phyloP scores from a whole-genome alignment of 2,329 filamentous ascomycete species.

The Aureobasidium musti region DNA sequence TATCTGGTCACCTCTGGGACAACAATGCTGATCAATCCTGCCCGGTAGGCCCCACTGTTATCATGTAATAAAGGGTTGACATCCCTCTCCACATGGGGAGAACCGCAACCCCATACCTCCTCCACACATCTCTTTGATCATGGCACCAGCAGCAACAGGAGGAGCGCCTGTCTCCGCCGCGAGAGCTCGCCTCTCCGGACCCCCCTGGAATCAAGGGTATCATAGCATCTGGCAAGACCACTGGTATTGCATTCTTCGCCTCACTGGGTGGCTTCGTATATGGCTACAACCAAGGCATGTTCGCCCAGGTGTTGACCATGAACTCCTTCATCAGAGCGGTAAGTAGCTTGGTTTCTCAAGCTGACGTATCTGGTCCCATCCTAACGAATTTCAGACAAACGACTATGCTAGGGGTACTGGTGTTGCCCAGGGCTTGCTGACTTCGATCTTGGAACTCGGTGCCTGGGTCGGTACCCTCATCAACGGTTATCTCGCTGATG shows the following conservation, averaged over 20 bases:
- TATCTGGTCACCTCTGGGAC: not conserved
- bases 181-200: conserved; percentile 34
- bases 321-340: conserved; percentile 32
- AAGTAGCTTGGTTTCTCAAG: not conserved
- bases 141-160: conserved; percentile 20
- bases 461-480: conserved; percentile 58
- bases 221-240: conserved; percentile 35
- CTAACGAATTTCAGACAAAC: conserved; percentile 27
- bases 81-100: conserved; percentile 10
- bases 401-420: conserved; percentile 32
- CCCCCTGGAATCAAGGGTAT: conserved; percentile 34
- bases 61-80: conserved; percentile 17
- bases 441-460: conserved; percentile 34
- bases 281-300: conserved; percentile 38
- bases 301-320: conserved; percentile 36
- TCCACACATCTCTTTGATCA: not conserved
- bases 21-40: conserved; percentile 7
- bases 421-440: conserved; percentile 33
- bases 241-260: conserved; percentile 36
- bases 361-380: not conserved
- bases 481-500: conserved; percentile 56
- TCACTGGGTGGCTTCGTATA: conserved; percentile 37
- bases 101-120: conserved; percentile 1
- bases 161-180: conserved; percentile 32
- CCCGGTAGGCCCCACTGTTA: not conserved